phyloP scores from a whole-genome alignment of 2,329 filamentous ascomycete genomes.

The Venturia aucupariae region DNA sequence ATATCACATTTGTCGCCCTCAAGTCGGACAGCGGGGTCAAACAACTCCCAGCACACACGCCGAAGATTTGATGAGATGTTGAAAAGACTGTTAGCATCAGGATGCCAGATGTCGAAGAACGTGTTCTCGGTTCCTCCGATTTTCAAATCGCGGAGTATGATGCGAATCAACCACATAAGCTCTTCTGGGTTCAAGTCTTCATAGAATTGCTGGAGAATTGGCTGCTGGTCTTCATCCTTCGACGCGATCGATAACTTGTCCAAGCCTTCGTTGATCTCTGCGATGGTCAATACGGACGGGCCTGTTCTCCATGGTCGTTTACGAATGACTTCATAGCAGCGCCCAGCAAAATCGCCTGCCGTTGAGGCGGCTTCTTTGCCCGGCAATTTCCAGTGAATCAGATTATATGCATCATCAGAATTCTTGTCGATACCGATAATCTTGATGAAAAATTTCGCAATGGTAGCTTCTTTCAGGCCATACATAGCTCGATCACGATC shows the following conservation, averaged over 20 bases:
- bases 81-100: conserved; percentile 52
- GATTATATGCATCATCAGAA: conserved; percentile 75
- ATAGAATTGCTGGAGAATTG: conserved; percentile 78
- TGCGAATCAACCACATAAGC: conserved; percentile 87
- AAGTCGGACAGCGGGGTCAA: conserved; percentile 62
- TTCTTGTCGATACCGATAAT: conserved; percentile 86
- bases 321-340: conserved; percentile 78
- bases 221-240: conserved; percentile 75
- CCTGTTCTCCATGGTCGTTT: conserved; percentile 70
- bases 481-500: conserved; percentile 90
- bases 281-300: conserved; percentile 72
- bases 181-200: conserved; percentile 87
- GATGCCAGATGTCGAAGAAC: conserved; percentile 59
- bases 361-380: conserved; percentile 56
- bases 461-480: conserved; percentile 82
- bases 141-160: conserved; percentile 75
- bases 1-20: conserved; percentile 68
- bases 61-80: conserved; percentile 85
- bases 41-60: conserved; percentile 89
- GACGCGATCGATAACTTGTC: conserved; percentile 67
- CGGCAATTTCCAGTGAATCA: conserved; percentile 89
- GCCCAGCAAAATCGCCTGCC: conserved; percentile 84
- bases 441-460: conserved; percentile 84
- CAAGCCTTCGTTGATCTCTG: conserved; percentile 78
- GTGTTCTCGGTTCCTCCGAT: conserved; percentile 73